A percentile compares a stretch with the other conserved stretches of the same genome.
Evolutionary conservation across 306 rosid species (phyloP).

Genomic region (Abrus pulchellus): DNA sequence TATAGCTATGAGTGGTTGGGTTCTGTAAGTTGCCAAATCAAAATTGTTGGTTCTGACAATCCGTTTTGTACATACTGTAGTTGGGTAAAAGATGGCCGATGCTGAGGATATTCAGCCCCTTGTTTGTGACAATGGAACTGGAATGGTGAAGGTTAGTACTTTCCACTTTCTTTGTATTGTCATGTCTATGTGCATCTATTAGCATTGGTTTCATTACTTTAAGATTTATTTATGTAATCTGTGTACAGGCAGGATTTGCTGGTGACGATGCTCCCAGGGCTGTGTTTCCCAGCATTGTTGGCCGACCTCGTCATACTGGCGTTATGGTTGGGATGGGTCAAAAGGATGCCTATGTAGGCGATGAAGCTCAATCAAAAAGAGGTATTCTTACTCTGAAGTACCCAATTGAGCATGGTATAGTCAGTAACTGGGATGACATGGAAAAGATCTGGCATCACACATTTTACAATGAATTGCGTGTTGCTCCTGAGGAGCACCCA

Average conservation of each 20-base stretch:
- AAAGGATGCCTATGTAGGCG: slow-evolving; percentile 98
- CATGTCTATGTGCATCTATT: neutral
- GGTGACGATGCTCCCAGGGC: slow-evolving; percentile 99
- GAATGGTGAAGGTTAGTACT: slow-evolving; percentile 94
- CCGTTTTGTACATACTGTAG: slow-evolving; percentile 35
- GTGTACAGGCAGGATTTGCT: slow-evolving; percentile 91
- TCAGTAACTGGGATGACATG: slow-evolving; percentile 99
- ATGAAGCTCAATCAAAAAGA: slow-evolving; percentile 97
- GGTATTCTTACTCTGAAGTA: slow-evolving; percentile 97
- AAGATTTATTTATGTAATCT: neutral
- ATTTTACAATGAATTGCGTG: slow-evolving; percentile 96
- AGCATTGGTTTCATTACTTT: slow-evolving; percentile 1
- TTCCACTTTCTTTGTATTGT: neutral
- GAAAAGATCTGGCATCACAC: slow-evolving; percentile 99
- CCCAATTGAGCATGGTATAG: slow-evolving; percentile 98
- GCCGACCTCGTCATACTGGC: slow-evolving; percentile 96
- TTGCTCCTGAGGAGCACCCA: slow-evolving; percentile 99
- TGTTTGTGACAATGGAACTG: slow-evolving; percentile 97
- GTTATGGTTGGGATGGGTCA: slow-evolving; percentile 99
- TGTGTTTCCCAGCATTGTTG: slow-evolving; percentile 96
- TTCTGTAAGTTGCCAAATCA: neutral
- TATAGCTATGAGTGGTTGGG: neutral
- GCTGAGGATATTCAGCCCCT: slow-evolving; percentile 97
- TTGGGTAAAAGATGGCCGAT: slow-evolving; percentile 81
- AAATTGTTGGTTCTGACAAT: slow-evolving; percentile 28